phyloP scores from a whole-genome alignment of 306 rosid genomes.

The Dryas alaskensis region DNA sequence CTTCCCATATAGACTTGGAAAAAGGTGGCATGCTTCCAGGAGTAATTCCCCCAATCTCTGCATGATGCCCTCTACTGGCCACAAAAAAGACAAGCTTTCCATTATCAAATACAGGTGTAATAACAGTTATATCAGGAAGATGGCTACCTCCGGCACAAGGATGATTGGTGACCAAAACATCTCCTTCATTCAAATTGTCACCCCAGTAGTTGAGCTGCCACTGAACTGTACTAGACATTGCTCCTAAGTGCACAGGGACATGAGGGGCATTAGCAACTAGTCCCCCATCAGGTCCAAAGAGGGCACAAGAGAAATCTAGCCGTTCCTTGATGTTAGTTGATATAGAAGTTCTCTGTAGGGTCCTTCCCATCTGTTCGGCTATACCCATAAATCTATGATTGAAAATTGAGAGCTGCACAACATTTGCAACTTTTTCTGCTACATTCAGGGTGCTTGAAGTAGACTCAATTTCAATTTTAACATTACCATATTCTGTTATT shows the following conservation, averaged over 20 bases:
- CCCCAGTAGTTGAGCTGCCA: conserved; percentile 88
- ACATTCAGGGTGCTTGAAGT: conserved; percentile 40
- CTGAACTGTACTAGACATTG: conserved; percentile 88
- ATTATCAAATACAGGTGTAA: conserved; percentile 77
- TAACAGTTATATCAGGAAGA: conserved; percentile 92
- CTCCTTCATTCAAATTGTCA: conserved; percentile 75
- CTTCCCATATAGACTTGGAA: conserved; percentile 88
- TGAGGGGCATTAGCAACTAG: conserved; percentile 98
- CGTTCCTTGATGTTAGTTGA: conserved; percentile 94
- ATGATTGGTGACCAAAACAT: conserved; percentile 89
- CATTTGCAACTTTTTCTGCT: conserved; percentile 71
- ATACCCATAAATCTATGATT: conserved; percentile 97
- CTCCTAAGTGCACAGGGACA: conserved; percentile 90
- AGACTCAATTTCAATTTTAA: conserved; percentile 74
- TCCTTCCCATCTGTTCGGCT: conserved; percentile 99
- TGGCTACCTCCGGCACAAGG: conserved; percentile 98
- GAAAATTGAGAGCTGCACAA: conserved; percentile 90
- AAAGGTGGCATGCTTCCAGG: conserved; percentile 99
- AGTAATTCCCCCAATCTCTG: conserved; percentile 89
- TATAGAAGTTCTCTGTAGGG: conserved; percentile 93
- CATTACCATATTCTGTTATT: conserved; percentile 72
- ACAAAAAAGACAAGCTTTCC: conserved; percentile 78
- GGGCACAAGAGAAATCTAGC: conserved; percentile 94
- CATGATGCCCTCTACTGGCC: conserved; percentile 94
- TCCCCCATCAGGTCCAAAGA: conserved; percentile 91